Conservation (phyloP, 2,329 filamentous ascomycete genomes). For the Drechslerella dactyloides region DNA sequence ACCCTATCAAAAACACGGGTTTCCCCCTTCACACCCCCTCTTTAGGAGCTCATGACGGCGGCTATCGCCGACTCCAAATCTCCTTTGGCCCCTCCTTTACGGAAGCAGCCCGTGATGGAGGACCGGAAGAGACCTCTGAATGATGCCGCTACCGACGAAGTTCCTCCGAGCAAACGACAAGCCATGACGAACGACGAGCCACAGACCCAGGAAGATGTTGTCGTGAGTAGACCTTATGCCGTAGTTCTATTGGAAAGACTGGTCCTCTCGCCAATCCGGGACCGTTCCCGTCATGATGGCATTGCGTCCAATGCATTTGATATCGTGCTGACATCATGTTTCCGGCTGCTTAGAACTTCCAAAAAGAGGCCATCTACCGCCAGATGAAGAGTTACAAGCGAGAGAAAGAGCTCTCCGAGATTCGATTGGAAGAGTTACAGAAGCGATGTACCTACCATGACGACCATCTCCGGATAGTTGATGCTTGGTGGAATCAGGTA, state of each 20-base stretch:
- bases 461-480: conserved; percentile 87
- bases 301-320: conserved; percentile 2
- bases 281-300: no score
- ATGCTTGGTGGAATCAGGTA: conserved; percentile 95
- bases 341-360: conserved; percentile 70
- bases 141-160: conserved; percentile 71
- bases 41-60: conserved; percentile 49
- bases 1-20: conserved; percentile 12
- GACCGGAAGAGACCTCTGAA: conserved; percentile 93
- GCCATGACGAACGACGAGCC: conserved; percentile 54
- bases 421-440: conserved; percentile 78
- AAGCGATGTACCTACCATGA: conserved; percentile 83
- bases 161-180: conserved; percentile 89
- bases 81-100: conserved; percentile 53
- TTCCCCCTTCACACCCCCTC: conserved; percentile 13
- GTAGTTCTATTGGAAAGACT: neutral
- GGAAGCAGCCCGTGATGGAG: conserved; percentile 75
- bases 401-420: conserved; percentile 80
- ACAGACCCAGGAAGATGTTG: conserved; percentile 55
- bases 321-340: conserved; percentile 21
- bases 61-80: conserved; percentile 50
- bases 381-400: conserved; percentile 99
- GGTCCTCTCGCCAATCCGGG: no score
- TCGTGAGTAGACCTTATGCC: conserved; percentile 53
- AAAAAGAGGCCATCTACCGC: conserved; percentile 95